Evolutionary conservation across 2,329 filamentous ascomycete species (phyloP).

Genomic region (Colletotrichum cuscutae): DNA sequence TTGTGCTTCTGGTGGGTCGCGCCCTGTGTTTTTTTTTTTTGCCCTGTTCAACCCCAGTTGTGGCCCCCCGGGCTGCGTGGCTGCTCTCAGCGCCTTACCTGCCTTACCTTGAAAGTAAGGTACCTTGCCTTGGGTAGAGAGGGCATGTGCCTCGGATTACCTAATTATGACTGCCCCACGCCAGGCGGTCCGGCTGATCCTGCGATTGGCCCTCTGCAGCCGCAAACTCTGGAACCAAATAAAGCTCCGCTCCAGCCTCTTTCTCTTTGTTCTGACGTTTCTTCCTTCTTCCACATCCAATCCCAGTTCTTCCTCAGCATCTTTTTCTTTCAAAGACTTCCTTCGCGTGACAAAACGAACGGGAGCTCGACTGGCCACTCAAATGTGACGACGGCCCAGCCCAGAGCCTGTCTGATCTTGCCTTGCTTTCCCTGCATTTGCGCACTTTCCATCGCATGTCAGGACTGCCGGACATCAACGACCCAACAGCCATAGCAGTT

Average conservation of each 20-base stretch:
- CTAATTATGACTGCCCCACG: constrained; percentile 15
- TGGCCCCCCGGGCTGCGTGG: neutral
- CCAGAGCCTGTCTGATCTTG: constrained; percentile 11
- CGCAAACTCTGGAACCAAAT: constrained; percentile 33
- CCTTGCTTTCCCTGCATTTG: constrained; percentile 26
- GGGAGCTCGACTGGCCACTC: constrained; percentile 19
- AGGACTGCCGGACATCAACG: constrained; percentile 37
- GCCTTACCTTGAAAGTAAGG: no score
- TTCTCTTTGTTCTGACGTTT: constrained; percentile 34
- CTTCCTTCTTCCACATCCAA: constrained; percentile 32
- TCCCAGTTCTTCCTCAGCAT: constrained; percentile 16
- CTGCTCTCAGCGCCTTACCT: neutral
- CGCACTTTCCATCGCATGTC: constrained; percentile 39
- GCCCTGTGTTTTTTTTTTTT: constrained; percentile 24
- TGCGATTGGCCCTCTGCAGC: constrained; percentile 26
- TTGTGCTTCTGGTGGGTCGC: constrained; percentile 7
- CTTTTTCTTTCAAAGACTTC: constrained; percentile 23
- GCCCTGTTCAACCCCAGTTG: constrained; percentile 24
- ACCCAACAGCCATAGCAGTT: constrained; percentile 33
- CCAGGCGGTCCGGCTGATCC: constrained; percentile 14
- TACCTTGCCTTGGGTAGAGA: no score
- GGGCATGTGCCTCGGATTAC: constrained; percentile 19
- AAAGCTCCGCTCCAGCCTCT: constrained; percentile 36
- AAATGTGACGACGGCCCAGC: constrained; percentile 30
- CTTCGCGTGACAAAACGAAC: constrained; percentile 17